Evolutionary conservation across 257 asterid genomes (phyloP).

Genomic region (Solanum pennellii): DNA sequence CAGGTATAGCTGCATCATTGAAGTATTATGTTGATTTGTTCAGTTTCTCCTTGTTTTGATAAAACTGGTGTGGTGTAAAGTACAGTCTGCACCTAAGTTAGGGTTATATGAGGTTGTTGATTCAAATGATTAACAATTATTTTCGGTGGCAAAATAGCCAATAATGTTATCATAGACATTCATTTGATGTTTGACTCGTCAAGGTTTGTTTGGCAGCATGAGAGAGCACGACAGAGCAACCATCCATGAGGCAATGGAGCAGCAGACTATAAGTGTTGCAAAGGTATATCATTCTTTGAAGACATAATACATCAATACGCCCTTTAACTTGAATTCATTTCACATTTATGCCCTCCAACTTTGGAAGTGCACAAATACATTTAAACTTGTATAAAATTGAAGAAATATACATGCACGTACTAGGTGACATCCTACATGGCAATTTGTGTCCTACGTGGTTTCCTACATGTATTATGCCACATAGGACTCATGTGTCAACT

Average conservation of each 20-base stretch:
- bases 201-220: conserved; percentile 50
- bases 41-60: background rate
- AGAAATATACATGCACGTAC: too few relatives aligned
- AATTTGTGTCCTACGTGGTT: too few relatives aligned
- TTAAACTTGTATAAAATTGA: too few relatives aligned
- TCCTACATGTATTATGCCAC: too few relatives aligned
- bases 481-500: too few relatives aligned
- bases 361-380: too few relatives aligned
- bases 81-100: background rate
- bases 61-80: background rate
- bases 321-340: too few relatives aligned
- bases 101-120: background rate
- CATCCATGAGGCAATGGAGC: conserved; percentile 99
- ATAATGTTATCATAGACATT: background rate
- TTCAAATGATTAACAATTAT: background rate
- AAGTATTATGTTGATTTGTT: background rate
- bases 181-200: background rate
- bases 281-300: conserved; percentile 43
- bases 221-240: conserved; percentile 95
- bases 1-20: conserved; percentile 33
- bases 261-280: conserved; percentile 98
- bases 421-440: too few relatives aligned
- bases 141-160: background rate
- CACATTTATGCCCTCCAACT: too few relatives aligned
- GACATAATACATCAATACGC: too few relatives aligned